Conservation (phyloP, 139 green algal genomes). For the Volvox reticuliferus region DNA sequence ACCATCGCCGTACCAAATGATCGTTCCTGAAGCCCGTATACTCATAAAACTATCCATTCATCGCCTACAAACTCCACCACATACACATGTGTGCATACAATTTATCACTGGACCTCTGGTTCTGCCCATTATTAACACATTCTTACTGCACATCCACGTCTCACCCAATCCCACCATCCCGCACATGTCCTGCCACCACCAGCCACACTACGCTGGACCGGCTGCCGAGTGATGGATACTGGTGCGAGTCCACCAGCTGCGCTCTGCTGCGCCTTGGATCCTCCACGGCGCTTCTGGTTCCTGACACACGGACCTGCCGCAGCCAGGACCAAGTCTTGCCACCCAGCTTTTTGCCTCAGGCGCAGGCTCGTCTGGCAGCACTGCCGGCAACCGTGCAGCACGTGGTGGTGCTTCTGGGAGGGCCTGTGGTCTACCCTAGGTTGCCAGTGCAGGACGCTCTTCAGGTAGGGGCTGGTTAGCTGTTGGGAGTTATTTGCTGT, state of each 20-base stretch:
- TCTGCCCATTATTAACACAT: too few species aligned
- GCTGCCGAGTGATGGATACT: background rate
- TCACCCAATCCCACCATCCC: background rate
- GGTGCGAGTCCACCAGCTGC: constrained; percentile 6
- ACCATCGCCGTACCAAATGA: too few species aligned
- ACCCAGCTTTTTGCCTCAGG: background rate
- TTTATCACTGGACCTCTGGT: too few species aligned
- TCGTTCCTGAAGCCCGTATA: too few species aligned
- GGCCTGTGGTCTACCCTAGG: constrained; percentile 52
- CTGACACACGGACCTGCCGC: background rate
- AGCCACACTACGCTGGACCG: constrained; percentile 12
- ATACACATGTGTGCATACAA: too few species aligned
- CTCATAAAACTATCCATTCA: too few species aligned
- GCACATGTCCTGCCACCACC: background rate
- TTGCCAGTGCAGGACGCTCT: background rate
- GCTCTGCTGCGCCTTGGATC: background rate
- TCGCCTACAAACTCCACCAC: too few species aligned
- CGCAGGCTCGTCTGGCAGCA: background rate
- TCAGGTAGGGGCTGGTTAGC: constrained; percentile 1
- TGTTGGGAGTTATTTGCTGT: too few species aligned
- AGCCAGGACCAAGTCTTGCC: background rate
- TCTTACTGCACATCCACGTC: background rate
- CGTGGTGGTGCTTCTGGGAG: constrained; percentile 50
- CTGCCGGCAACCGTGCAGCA: constrained; percentile 44
- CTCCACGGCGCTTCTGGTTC: background rate